Conservation (phyloP, 805 yeast genomes). For the Myxozyma monticola region DNA sequence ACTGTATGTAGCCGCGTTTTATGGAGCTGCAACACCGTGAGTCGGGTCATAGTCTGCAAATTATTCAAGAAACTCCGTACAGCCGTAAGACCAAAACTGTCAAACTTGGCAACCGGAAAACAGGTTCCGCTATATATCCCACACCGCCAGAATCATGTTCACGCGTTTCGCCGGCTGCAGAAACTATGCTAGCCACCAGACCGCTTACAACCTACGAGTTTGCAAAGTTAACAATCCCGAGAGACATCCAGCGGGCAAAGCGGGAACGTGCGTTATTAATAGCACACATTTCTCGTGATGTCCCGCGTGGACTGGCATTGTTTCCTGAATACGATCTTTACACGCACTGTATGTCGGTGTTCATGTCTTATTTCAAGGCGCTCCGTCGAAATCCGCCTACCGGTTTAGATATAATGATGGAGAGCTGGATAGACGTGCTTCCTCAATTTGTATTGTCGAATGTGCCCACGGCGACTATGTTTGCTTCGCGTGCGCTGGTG, state of each 20-base stretch:
- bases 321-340: slow-evolving; percentile 22
- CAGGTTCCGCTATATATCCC: neutral
- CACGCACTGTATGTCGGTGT: slow-evolving; percentile 12
- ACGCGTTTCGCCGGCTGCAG: neutral
- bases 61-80: neutral
- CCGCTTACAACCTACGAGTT: neutral
- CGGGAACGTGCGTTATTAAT: neutral
- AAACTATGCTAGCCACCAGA: neutral
- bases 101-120: too few species aligned
- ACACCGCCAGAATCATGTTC: neutral
- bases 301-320: slow-evolving; percentile 9
- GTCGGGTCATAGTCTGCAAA: neutral
- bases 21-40: neutral
- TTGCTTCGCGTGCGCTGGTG: slow-evolving; percentile 13
- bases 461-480: slow-evolving; percentile 10
- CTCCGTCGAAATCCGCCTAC: neutral
- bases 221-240: neutral
- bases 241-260: neutral
- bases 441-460: slow-evolving; percentile 15
- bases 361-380: neutral
- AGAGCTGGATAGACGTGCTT: slow-evolving; percentile 5
- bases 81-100: neutral
- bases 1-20: too few species aligned
- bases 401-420: neutral
- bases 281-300: neutral